Evolutionary conservation across 768 basidiomycete species (phyloP).

Genomic region (Auriscalpium orientale): DNA sequence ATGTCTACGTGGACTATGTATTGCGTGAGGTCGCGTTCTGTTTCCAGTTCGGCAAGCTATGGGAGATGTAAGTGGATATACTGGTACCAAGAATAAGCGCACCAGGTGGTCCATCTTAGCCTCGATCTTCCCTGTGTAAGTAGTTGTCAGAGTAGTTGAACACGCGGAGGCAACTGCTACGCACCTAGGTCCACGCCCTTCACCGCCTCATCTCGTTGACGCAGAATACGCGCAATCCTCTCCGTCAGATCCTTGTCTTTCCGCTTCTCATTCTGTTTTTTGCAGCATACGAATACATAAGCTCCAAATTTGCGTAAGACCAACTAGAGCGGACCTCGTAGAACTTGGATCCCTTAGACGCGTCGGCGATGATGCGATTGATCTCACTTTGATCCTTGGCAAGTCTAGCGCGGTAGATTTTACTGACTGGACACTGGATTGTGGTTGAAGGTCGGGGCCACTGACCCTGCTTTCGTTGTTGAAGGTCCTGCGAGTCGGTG

Average conservation of each 20-base stretch:
- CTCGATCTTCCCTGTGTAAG: slow-evolving; percentile 56
- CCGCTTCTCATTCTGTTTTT: slow-evolving; percentile 71
- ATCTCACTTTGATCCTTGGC: slow-evolving; percentile 77
- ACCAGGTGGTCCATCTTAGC: slow-evolving; percentile 63
- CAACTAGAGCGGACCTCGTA: slow-evolving; percentile 46
- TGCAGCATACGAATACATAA: not conserved
- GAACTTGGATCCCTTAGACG: slow-evolving; percentile 89
- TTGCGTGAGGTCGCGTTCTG: slow-evolving; percentile 70
- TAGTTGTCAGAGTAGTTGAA: not conserved
- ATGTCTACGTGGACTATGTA: slow-evolving; percentile 92
- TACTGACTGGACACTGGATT: not conserved
- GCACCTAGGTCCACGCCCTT: slow-evolving; percentile 44
- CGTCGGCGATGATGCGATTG: slow-evolving; percentile 83
- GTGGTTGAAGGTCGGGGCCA: not conserved
- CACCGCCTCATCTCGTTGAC: slow-evolving; percentile 50
- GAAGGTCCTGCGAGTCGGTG: slow-evolving; percentile 83
- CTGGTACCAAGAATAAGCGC: slow-evolving; percentile 18
- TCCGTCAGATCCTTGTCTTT: slow-evolving; percentile 82
- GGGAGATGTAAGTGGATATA: not conserved
- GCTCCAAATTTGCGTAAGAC: not conserved
- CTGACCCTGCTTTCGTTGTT: slow-evolving; percentile 82
- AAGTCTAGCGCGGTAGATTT: slow-evolving; percentile 34
- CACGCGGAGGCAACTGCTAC: slow-evolving; percentile 28
- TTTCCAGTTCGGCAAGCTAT: slow-evolving; percentile 66
- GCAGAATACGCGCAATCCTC: slow-evolving; percentile 63